A percentile compares a stretch with the other conserved stretches of the same genome.
phyloP scores from a whole-genome alignment of 495 filamentous ascomycete species.

The Xylaria telfairii region DNA sequence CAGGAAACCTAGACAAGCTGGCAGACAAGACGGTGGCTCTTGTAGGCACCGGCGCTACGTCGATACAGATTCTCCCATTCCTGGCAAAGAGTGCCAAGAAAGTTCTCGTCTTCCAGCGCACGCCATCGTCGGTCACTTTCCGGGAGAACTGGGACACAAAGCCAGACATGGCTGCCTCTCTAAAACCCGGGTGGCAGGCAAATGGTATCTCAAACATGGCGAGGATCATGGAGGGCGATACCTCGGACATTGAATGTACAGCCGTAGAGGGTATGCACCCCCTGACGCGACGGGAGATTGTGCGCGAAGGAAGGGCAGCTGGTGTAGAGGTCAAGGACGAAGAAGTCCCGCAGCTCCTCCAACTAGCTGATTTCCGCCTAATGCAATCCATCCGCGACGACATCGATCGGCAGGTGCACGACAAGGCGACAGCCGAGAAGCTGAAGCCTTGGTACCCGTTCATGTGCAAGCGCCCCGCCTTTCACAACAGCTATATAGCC shows the following conservation, averaged over 20 bases:
- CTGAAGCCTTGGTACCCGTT: too few relatives aligned
- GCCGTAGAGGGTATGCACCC: neutral
- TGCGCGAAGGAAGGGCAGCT: too few relatives aligned
- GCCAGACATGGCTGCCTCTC: neutral
- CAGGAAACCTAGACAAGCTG: neutral
- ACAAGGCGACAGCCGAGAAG: too few relatives aligned
- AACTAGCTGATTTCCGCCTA: too few relatives aligned
- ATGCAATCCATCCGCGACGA: too few relatives aligned
- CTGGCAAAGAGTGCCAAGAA: neutral
- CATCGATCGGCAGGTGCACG: too few relatives aligned
- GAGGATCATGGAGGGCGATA: neutral
- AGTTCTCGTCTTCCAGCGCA: neutral
- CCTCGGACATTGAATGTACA: neutral
- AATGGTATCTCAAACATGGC: neutral
- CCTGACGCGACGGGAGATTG: too few relatives aligned
- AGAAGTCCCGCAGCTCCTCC: too few relatives aligned
- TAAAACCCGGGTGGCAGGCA: neutral
- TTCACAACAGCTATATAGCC: too few relatives aligned
- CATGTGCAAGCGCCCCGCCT: too few relatives aligned
- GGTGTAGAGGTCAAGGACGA: too few relatives aligned
- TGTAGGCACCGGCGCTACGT: neutral
- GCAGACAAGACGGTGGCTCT: neutral
- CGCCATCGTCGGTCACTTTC: neutral
- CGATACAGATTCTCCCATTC: neutral
- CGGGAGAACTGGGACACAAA: neutral